Conservation (phyloP, 2,329 filamentous ascomycete genomes). For the Chaetomium olivaceum region DNA sequence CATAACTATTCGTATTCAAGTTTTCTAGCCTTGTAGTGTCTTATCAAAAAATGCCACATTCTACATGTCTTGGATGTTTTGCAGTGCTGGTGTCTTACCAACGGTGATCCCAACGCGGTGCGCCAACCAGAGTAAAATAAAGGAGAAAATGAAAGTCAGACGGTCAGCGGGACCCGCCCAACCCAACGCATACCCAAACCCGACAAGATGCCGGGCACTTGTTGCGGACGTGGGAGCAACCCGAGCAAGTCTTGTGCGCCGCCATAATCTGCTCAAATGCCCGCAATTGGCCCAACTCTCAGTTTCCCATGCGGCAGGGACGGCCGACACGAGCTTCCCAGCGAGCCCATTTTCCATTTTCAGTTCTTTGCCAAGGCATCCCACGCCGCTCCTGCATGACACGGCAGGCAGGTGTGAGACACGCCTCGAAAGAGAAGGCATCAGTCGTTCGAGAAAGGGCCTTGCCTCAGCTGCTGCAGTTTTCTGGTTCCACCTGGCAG, state of each 20-base stretch:
- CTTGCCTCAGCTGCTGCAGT: constrained; percentile 1
- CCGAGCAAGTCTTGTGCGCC: neutral
- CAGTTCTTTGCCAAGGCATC: constrained; percentile 10
- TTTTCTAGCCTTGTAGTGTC: neutral
- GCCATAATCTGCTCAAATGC: constrained; percentile 27
- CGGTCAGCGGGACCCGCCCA: neutral
- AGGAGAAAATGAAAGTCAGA: too few species aligned
- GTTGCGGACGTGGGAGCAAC: neutral
- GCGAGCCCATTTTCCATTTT: constrained; percentile 1
- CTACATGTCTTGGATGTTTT: neutral
- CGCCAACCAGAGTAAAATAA: neutral
- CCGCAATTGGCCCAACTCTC: constrained; percentile 20
- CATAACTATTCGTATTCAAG: neutral
- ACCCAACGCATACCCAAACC: neutral
- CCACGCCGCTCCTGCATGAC: constrained; percentile 5
- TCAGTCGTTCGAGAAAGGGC: neutral
- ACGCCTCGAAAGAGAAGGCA: neutral
- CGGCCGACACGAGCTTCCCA: constrained; percentile 5
- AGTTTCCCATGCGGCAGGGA: neutral
- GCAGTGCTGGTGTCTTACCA: neutral
- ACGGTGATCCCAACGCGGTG: neutral
- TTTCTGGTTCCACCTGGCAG: neutral
- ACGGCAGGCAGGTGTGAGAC: constrained; percentile 16
- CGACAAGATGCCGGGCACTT: neutral
- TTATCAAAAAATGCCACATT: constrained; percentile 8